A percentile compares a stretch with the other conserved stretches of the same genome.
phyloP scores from a whole-genome alignment of 371 early-diverging fungal species.

The Mortierella sp. region DNA sequence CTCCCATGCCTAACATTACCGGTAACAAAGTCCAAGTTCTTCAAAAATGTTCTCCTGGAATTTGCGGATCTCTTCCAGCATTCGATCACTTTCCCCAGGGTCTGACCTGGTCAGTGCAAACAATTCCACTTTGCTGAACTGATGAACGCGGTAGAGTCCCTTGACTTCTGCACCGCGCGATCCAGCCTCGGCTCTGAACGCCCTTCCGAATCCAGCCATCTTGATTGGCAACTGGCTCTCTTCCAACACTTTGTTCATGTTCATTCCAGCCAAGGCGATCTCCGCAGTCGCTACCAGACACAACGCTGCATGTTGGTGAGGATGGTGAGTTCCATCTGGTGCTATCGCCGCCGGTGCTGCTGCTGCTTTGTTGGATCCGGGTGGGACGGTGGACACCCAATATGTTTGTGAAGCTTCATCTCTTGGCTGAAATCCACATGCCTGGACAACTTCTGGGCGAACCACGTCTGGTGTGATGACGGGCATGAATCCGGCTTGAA shows the following conservation, averaged over 20 bases:
- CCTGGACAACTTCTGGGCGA: constrained; percentile 80
- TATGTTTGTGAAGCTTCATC: constrained; percentile 88
- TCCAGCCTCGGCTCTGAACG: constrained; percentile 93
- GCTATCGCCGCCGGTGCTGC: too few relatives aligned
- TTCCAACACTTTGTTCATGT: constrained; percentile 70
- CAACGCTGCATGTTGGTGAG: constrained; percentile 57
- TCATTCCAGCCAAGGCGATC: constrained; percentile 90
- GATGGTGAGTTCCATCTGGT: constrained; percentile 21
- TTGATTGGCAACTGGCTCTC: constrained; percentile 72
- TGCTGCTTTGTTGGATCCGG: constrained; percentile 26
- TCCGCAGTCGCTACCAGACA: constrained; percentile 93
- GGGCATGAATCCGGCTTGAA: constrained; percentile 76
- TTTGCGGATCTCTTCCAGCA: constrained; percentile 75
- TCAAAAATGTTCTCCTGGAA: constrained; percentile 83
- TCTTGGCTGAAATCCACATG: constrained; percentile 92
- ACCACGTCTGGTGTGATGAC: constrained; percentile 90
- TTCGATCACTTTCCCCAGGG: constrained; percentile 62
- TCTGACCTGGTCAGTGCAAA: constrained; percentile 81
- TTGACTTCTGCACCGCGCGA: constrained; percentile 83
- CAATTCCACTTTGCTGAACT: constrained; percentile 94
- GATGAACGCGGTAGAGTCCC: constrained; percentile 94
- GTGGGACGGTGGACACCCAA: constrained; percentile 67
- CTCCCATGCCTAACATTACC: too few relatives aligned
- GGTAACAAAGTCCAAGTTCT: constrained; percentile 84
- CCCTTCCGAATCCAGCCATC: constrained; percentile 83